Base-by-base conservation (phyloP, 2,329 filamentous ascomycete species). In the Dactylellina parvicollis region DNA sequence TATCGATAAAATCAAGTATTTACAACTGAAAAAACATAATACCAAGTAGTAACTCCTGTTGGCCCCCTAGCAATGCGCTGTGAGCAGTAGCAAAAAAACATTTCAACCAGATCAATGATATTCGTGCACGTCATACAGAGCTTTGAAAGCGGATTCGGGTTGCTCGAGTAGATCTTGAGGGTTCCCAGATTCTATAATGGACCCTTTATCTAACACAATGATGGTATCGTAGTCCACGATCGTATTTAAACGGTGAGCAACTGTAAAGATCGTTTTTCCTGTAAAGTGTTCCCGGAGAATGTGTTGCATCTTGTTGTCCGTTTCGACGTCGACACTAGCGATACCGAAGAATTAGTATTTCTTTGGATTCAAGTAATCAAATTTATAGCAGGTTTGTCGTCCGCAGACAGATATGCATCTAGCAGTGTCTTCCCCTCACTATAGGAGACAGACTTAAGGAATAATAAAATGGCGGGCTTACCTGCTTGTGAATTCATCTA, bases 131-230 rank as follows among this genome's bases (percentile, higher is more conserved):
- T 64, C 32, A 26, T 54, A 64, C 16, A 64, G 18, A 2, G 59
- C 36, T 16, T 44, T 54, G 80, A 99, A 99, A 52, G 91, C 81
- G 1, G 61, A 55, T 5, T 94, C 92, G 79, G 87, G 87, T 78
- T 85, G 85, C 80, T 88, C 87, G 75, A 96, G 87, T 69, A 99
- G 84, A 75, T 89, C 88, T 36, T 87, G 84, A 1, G 94, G 94
- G 4, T 89, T 92, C 80, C 96, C 95, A 81, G 96, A 97, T 81
- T 99, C 94, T 54, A 89, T 90, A 46, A 98, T 92, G 78, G 88
- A 87, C 42, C 94, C 95, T 81, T 90, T 90, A 79, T 97, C 92
- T 4, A 99, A 86, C 49, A 99, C 94, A 28, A 98, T 89, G 74
- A 99, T 94, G 46, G 92, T 87, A 82, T 99, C 93, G 69, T 86